Conservation (phyloP, 2,329 filamentous ascomycete genomes). For the Epicoccum nigrum region DNA sequence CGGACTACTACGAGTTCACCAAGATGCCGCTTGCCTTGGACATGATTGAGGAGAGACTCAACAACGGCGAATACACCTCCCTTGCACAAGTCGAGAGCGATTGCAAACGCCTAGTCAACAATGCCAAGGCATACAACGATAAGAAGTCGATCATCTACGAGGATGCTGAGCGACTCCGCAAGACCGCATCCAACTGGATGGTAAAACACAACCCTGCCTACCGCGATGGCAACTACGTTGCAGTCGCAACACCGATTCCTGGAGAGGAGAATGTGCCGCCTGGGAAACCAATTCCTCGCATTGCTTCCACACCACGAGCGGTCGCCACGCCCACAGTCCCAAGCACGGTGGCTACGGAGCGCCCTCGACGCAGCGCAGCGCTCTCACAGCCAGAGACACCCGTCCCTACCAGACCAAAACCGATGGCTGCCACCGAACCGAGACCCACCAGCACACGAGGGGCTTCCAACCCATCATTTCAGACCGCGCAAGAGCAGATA, state of each 20-base stretch:
- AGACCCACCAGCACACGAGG: constrained; percentile 46
- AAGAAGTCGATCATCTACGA: constrained; percentile 75
- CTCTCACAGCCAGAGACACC: constrained; percentile 37
- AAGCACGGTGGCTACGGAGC: constrained; percentile 24
- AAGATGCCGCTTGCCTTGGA: constrained; percentile 79
- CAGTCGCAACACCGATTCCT: constrained; percentile 75
- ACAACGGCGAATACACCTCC: constrained; percentile 69
- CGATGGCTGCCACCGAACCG: constrained; percentile 31
- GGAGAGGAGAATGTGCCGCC: constrained; percentile 53
- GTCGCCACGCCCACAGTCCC: constrained; percentile 32
- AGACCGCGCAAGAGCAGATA: constrained; percentile 86
- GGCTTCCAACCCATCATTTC: constrained; percentile 62
- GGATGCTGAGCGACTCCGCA: constrained; percentile 85
- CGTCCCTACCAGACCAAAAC: constrained; percentile 41
- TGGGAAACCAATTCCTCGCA: constrained; percentile 36
- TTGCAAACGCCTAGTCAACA: constrained; percentile 85
- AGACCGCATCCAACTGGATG: constrained; percentile 88
- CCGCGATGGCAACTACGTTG: constrained; percentile 67
- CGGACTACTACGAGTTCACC: constrained; percentile 79
- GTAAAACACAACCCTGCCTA: constrained; percentile 85
- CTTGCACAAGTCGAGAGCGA: constrained; percentile 81
- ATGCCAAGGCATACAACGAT: constrained; percentile 83
- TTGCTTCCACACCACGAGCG: constrained; percentile 33
- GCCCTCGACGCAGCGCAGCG: constrained; percentile 43
- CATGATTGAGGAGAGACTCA: constrained; percentile 76